Base-by-base conservation (phyloP, 2,329 filamentous ascomycete species). In the Talaromyces funiculosus region DNA sequence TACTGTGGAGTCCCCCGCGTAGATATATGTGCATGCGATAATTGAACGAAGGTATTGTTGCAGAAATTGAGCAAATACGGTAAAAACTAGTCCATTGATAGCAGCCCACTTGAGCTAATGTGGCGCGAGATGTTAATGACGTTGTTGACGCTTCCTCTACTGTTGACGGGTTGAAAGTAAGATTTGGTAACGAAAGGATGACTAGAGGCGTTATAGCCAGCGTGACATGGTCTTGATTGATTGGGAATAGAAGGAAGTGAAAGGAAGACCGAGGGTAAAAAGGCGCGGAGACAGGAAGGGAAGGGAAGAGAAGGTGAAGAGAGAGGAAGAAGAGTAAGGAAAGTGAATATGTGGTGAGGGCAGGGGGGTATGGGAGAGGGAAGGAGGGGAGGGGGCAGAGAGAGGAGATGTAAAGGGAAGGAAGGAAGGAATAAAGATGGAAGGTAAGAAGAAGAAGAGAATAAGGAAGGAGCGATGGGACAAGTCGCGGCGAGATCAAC, bases 341-440 rank as follows among this genome's bases (percentile, higher is more conserved):
- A 57, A 62, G 56, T 57, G 51, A 55, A 59, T 53, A 53, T 51
- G 61, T 49, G 53, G 35, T 38, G 43, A 20, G 57, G 43, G 56
- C 45, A 61, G 43, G 53, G 53, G 54, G 42, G 56, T 37, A 33
- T 33, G 22, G 42, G 38, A 38, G 51, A 56, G 38, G 58, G 35
- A 61, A 61, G 37, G 57, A 49, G 31, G 45, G 40, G 54, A 61
- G 22, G 38, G 37, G 22, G 18, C 22, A 45, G n/a, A 29, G 20
- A 53, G 29, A 18, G 20, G 10, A 47, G 29, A 31, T 42, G 51
- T 6, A 26, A 60, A 22, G 18, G 22, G 53, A 51, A 61, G 59
- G 53, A 55, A 40, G 37, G 49, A 54, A 18, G 38, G 49, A 37
- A 42, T 14, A 42, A 53, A n/a, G 43, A 29, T 26, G n/a, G 38